Percentiles rank a stretch among this genome's conserved stretches.
These are phyloP conservation scores for Colletotrichum phormii DNA, from an alignment of 2,329 filamentous ascomycete species.

Conservation along the genomic window DNA sequence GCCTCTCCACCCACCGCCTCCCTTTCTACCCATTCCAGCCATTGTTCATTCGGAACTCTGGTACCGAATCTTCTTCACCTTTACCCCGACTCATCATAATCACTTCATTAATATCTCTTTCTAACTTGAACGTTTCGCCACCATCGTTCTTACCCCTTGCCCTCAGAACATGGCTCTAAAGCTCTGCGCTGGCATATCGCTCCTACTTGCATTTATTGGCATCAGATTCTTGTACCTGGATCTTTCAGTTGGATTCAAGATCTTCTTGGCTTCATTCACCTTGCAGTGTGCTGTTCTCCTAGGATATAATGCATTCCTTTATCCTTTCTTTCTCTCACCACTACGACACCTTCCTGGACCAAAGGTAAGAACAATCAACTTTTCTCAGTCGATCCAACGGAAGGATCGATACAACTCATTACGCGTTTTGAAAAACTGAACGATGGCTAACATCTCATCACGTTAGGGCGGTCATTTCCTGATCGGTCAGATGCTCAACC, in stretches of 20 bases:
- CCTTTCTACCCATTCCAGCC: neutral
- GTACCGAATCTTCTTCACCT: no score
- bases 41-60: neutral
- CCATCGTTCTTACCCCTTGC: no score
- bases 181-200: neutral
- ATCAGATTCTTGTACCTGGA: neutral
- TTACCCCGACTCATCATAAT: no score
- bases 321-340: constrained; percentile 55
- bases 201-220: constrained; percentile 1
- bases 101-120: neutral
- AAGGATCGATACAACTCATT: no score
- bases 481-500: constrained; percentile 53
- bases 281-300: constrained; percentile 39
- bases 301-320: constrained; percentile 52
- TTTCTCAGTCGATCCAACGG: no score
- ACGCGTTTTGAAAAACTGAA: neutral
- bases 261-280: neutral
- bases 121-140: neutral
- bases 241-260: neutral
- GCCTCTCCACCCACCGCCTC: neutral
- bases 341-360: constrained; percentile 58
- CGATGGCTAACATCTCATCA: neutral
- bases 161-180: neutral
- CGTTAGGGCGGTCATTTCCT: constrained; percentile 51
- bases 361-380: constrained; percentile 43